Evolutionary conservation across 2,329 filamentous ascomycete species (phyloP), one percentile per base, ranked within the genome.

Genomic region (Fusarium zealandicum): DNA sequence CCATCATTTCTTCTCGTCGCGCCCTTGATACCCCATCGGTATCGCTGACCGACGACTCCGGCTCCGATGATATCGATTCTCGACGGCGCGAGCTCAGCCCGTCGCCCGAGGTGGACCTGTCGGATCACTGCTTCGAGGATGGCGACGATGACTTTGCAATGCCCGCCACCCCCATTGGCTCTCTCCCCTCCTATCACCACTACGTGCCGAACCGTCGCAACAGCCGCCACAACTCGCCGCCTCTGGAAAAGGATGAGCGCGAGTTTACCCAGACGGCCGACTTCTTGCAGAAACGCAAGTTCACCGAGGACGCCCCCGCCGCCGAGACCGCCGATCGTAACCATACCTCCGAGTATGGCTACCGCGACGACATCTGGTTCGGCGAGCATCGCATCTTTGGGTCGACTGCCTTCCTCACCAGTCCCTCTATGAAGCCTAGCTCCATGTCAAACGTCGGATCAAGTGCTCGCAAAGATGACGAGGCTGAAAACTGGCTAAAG

Each of bases 221-320:
- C 63, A 67, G 72, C 54, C 86, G 90, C 54, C 89, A 88, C n/a
- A 86, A 89, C 18, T 95, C 91, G 60, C 93, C 93, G 44, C 92
- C 92, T 13, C 81, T 98, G 31, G 93, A 98, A 76, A 92, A 90
- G 67, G 93, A 98, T 66, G 93, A 98, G 79, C 90, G 90, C 70
- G 95, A 98, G 74, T 99, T 99, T 70, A 97, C 93, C 6, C 91
- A 96, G 75, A 98, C 93, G 1, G 95, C 95, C 13, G 90, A 92
- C 64, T 91, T 89, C 41, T 84, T 98, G 66, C 90, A 85, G 67
- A 86, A 84, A 71, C 78, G 83, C 57, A 88, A 87, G 68, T 76
- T 86, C 17, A 80, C 73, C 37, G 79, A 80, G 22, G 77, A 78
- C 33, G 46, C 57, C 9, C 59, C 69, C 13, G 57, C 63, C 35